Evolutionary conservation across 345 rosid genomes (phyloP), one percentile per base, ranked within the genome.

Genomic region (Salix koriyanagi): DNA sequence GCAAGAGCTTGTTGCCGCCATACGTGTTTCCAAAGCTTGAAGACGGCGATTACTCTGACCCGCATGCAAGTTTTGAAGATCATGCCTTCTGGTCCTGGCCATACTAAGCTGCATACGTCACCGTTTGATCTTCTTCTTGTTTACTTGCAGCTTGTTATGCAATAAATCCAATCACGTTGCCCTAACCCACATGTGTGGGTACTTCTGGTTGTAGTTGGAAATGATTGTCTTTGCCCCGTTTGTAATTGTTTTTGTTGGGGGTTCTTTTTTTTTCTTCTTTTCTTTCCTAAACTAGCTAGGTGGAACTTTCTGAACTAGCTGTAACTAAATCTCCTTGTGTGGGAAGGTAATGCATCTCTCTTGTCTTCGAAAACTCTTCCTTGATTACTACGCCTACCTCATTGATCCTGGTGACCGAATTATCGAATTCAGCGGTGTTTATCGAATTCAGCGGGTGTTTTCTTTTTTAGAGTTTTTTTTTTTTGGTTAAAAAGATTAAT

Each of bases 21-120:
- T 78, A 66, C 23, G 50, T 75, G 26, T 82, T 75, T 60, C 79
- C 84, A 4, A 82, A 82, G 81, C 87, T 85, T 5, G 90, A 89
- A 86, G 89, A 81, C 23, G 76, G 69, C 4, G 79, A 82, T 65
- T 81, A 70, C 65, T 69, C 84, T 12, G 65, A 73, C 19, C 77
- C 81, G 13, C 39, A 72, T 58, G 79, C 79, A 46, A 75, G 76
- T 74, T 82, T 82, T 58, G 84, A 82, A 25, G 81, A 82, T 60
- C 72, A 82, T 32, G 76, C 84, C 66, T 78, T 82, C 36, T 82
- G 84, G 84, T 34, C 70, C n/a, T 82, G 84, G 84, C 60, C 81
- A 14, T 82, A 70, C 74, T 82, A 60, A 82, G 76, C 64, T 44
- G 32, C 69, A 70, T 42, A 74, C 66, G 15, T 54, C 56, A 32